Evolutionary conservation across 331 rosid species (phyloP), one percentile per base, ranked within the genome.

Genomic region (Arachis monticola): DNA sequence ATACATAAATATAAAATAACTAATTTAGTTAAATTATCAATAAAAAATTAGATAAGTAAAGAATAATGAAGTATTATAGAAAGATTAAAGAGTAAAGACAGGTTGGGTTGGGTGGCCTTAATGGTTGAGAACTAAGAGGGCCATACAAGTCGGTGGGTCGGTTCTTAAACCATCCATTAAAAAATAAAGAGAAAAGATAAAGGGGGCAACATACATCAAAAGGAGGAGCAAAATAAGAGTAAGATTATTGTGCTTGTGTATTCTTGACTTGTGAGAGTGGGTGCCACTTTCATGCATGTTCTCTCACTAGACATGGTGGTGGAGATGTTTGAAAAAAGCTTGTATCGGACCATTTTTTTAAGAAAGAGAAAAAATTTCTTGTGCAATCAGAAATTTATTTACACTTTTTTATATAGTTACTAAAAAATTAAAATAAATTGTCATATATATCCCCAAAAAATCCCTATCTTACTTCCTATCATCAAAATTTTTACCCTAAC

Each of bases 81-180:
- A 13, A 3, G 12, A 47, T 3, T 8, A 47, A 51, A 32, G 62
- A 22, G 30, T 60, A 60, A 46, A 56, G 80, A 75, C 77, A 72
- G 14, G 35, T 80, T 72, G 87, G 70, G 84, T 80, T 84, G 81
- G 82, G 45, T 56, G 81, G 73, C 84, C 78, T 74, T 74, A n/a
- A 70, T 79, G 67, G 73, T 83, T 76, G 83, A 70, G 32, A 76
- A 52, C 74, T 0, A 1, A 41, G 84, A 79, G 80, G 85, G 71
- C 75, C 86, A 59, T 3, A 41, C 4, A 41, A 41, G 86, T 89
- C 82, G 90, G 91, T 89, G 88, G 88, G 88, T 85, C 82, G 85
- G 88, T 75, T 85, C 70, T 72, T 68, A 67, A 30, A 83, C 85
- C 88, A 85, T 78, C 73, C 70, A 74, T 42, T 64, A 31, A 50